Evolutionary conservation across 441 rosid genomes (phyloP).

Genomic region (Rhodomyrtus psidioides): DNA sequence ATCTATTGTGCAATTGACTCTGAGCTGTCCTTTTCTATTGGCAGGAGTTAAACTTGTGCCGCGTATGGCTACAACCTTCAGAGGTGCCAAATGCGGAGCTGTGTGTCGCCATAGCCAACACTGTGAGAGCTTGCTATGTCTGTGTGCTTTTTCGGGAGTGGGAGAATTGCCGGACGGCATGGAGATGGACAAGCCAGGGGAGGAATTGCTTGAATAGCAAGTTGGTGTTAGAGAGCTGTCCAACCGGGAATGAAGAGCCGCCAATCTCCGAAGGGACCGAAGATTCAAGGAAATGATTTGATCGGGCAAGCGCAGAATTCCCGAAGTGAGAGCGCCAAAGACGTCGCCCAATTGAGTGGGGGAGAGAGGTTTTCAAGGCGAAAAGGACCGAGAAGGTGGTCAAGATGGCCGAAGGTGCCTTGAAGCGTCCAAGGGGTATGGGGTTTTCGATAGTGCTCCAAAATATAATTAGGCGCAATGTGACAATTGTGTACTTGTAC

Average conservation of each 20-base stretch:
- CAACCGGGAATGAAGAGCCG: neutral
- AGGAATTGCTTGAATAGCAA: neutral
- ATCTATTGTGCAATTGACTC: neutral
- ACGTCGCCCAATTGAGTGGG: neutral
- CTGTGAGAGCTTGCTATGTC: neutral
- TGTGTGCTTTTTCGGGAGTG: neutral
- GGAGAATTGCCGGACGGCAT: neutral
- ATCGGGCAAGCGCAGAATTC: neutral
- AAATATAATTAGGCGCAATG: neutral
- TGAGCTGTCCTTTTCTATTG: neutral
- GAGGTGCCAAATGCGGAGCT: neutral
- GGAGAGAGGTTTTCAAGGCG: neutral
- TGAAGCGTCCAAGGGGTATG: neutral
- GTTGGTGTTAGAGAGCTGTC: neutral
- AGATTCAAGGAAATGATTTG: neutral
- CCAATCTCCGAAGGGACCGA: neutral
- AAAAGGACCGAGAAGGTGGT: neutral
- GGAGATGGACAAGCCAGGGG: neutral
- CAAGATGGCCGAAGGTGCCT: neutral
- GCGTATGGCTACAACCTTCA: neutral
- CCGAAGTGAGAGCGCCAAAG: neutral
- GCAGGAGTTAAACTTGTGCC: neutral
- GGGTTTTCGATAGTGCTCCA: too few species aligned
- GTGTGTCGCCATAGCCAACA: neutral
- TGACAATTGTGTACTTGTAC: neutral